Conservation (phyloP, 1,139 yeast species). For the Zhuliangozyma blackwelliae region DNA sequence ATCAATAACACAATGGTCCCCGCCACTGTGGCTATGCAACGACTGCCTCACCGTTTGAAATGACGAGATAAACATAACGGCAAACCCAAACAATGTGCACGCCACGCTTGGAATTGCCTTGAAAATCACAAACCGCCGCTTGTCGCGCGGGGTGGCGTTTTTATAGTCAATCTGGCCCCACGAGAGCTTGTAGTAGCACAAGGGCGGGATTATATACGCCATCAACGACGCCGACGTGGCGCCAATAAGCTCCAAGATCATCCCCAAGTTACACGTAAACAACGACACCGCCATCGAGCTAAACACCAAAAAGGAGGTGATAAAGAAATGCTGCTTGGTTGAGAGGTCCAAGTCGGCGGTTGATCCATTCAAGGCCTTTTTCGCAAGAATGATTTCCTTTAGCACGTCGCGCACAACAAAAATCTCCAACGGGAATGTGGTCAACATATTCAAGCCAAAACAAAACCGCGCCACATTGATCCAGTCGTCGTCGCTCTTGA, state of each 20-base stretch:
- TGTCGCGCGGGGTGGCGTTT: conserved; percentile 28
- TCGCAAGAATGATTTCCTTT: conserved; percentile 51
- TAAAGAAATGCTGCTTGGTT: conserved; percentile 50
- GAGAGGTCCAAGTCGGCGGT: conserved; percentile 42
- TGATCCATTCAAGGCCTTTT: conserved; percentile 18
- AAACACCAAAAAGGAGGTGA: conserved; percentile 65
- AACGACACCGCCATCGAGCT: conserved; percentile 73
- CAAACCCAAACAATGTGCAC: conserved; percentile 67
- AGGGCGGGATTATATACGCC: conserved; percentile 90
- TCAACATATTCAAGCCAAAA: conserved; percentile 90
- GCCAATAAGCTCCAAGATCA: conserved; percentile 83
- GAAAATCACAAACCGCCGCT: conserved; percentile 22
- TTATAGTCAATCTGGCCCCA: conserved; percentile 41
- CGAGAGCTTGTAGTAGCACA: conserved; percentile 69
- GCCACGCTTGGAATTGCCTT: conserved; percentile 50
- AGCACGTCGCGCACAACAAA: conserved; percentile 87
- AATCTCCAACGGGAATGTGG: conserved; percentile 87
- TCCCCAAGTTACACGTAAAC: conserved; percentile 83
- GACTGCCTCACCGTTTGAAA: conserved; percentile 52
- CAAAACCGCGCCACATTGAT: conserved; percentile 86
- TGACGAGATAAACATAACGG: conserved; percentile 77
- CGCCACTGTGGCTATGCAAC: conserved; percentile 16
- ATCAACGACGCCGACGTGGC: conserved; percentile 89
- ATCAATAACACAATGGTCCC: conserved; percentile 37
- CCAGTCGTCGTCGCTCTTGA: conserved; percentile 65